Conservation (phyloP, 805 yeast species). For the Spathaspora passalidarum region DNA sequence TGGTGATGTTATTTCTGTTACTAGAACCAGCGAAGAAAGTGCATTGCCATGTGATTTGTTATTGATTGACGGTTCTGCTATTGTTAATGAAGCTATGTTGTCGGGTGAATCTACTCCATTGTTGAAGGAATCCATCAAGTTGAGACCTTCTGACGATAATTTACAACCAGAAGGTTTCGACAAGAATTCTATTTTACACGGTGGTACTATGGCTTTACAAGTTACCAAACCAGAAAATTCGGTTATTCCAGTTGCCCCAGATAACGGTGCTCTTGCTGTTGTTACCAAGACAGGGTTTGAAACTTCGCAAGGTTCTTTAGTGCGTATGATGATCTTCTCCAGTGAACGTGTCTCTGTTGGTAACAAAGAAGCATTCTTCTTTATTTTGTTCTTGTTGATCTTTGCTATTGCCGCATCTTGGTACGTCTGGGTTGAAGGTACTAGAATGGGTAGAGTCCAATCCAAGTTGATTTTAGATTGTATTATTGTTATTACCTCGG, state of each 20-base stretch:
- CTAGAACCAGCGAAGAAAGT: slow-evolving; percentile 85
- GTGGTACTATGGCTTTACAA: slow-evolving; percentile 96
- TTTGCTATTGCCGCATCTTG: slow-evolving; percentile 95
- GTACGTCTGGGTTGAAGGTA: slow-evolving; percentile 98
- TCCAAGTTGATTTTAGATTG: slow-evolving; percentile 93
- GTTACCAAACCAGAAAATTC: slow-evolving; percentile 66
- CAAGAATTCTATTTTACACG: slow-evolving; percentile 83
- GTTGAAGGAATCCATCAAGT: slow-evolving; percentile 83
- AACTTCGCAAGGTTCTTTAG: slow-evolving; percentile 95
- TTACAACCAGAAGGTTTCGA: slow-evolving; percentile 81
- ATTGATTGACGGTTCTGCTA: slow-evolving; percentile 84
- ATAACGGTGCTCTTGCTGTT: slow-evolving; percentile 85
- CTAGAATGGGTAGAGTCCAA: slow-evolving; percentile 91
- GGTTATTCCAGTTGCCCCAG: slow-evolving; percentile 68
- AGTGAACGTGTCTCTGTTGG: slow-evolving; percentile 96
- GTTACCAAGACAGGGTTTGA: slow-evolving; percentile 97
- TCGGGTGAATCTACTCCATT: slow-evolving; percentile 98
- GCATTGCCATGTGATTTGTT: slow-evolving; percentile 94
- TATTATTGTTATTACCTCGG: slow-evolving; percentile 92
- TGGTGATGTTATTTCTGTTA: slow-evolving; percentile 83
- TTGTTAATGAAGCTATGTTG: slow-evolving; percentile 97
- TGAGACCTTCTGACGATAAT: slow-evolving; percentile 69
- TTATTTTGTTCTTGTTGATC: slow-evolving; percentile 81
- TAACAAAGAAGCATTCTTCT: slow-evolving; percentile 88
- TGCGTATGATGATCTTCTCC: slow-evolving; percentile 95